Conservation (phyloP, 2,329 filamentous ascomycete genomes). For the Parafenestella ontariensis region DNA sequence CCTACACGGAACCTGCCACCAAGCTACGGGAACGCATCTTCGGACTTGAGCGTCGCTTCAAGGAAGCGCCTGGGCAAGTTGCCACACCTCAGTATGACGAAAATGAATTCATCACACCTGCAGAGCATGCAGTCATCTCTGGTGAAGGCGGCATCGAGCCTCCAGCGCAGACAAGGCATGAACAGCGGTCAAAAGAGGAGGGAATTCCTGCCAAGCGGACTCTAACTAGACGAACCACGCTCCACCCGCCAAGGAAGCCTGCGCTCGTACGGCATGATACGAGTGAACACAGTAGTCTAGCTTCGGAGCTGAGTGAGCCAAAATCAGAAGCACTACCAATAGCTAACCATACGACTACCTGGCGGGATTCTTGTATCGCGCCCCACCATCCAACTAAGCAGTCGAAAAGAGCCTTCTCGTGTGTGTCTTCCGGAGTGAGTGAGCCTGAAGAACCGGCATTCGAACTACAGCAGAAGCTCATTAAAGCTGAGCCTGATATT, state of each 20-base stretch:
- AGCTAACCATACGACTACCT: too few relatives aligned
- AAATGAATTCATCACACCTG: background rate
- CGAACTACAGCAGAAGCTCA: too few relatives aligned
- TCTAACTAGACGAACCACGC: background rate
- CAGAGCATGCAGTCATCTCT: background rate
- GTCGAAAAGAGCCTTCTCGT: too few relatives aligned
- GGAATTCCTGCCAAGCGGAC: background rate
- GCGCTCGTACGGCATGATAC: too few relatives aligned
- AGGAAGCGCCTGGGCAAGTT: background rate
- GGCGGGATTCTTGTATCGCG: too few relatives aligned
- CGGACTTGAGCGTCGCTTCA: constrained; percentile 15
- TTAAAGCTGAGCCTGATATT: too few relatives aligned
- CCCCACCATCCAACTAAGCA: too few relatives aligned
- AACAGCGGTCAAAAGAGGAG: background rate
- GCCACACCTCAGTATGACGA: background rate
- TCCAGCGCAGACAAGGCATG: background rate
- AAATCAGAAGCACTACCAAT: too few relatives aligned
- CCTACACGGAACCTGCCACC: constrained; percentile 20
- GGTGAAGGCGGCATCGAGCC: constrained; percentile 1
- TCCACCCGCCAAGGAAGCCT: background rate
- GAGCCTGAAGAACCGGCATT: too few relatives aligned
- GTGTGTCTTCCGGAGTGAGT: too few relatives aligned
- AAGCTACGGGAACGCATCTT: constrained; percentile 16
- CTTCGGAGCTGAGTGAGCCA: too few relatives aligned
- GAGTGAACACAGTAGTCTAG: too few relatives aligned